These are phyloP conservation scores for Trichoderma lentiforme DNA, from an alignment of 2,329 filamentous ascomycete genomes.

Conservation along the genomic window DNA sequence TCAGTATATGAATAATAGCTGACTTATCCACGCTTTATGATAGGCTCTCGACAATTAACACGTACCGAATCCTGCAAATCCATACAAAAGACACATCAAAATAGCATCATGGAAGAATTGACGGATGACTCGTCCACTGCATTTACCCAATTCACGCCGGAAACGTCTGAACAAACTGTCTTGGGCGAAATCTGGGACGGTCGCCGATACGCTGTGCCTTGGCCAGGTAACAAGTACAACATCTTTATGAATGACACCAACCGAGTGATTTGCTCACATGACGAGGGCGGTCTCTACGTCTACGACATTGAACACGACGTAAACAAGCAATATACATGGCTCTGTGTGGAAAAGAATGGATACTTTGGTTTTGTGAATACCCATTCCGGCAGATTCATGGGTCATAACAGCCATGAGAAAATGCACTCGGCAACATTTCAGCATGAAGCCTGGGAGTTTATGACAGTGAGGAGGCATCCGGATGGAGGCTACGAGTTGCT, in stretches of 20 bases:
- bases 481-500: constrained; percentile 19
- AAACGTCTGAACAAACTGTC: background rate
- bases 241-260: constrained; percentile 20
- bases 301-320: background rate
- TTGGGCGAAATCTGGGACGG: background rate
- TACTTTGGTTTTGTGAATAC: constrained; percentile 19
- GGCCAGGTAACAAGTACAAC: constrained; percentile 19
- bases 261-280: constrained; percentile 18
- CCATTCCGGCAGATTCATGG: constrained; percentile 12
- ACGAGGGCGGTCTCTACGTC: background rate
- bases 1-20: too few species aligned
- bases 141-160: background rate
- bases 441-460: constrained; percentile 1
- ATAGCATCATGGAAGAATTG: background rate
- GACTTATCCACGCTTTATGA: background rate
- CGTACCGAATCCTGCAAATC: background rate
- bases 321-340: constrained; percentile 2
- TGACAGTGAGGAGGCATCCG: constrained; percentile 11
- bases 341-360: constrained; percentile 15
- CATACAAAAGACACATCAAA: background rate
- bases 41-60: background rate
- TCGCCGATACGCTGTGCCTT: constrained; percentile 18
- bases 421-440: background rate
- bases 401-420: background rate
- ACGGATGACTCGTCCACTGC: background rate